Evolutionary conservation across 192 early-diverging fungal genomes (phyloP).

Genomic region (Phlyctochytrium planicorne): DNA sequence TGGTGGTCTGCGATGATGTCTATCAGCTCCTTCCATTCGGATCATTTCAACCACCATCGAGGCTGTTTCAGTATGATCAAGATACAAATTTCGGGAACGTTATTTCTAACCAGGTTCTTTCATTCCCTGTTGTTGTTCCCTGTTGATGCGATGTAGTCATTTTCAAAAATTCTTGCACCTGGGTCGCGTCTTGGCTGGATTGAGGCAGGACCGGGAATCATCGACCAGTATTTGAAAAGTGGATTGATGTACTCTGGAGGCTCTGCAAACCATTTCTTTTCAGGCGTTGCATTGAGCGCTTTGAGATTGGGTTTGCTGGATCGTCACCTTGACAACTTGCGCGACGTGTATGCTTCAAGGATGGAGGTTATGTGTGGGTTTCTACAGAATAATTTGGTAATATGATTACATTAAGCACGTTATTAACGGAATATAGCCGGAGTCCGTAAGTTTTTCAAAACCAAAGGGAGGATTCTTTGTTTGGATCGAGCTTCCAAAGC

Average conservation of each 20-base stretch:
- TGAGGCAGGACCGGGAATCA: slow-evolving; percentile 30
- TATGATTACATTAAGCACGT: not conserved
- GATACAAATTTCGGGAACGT: slow-evolving; percentile 28
- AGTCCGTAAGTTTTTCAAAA: slow-evolving; percentile 5
- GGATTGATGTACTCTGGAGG: slow-evolving; percentile 37
- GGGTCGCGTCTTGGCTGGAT: slow-evolving; percentile 49
- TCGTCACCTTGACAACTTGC: slow-evolving; percentile 21
- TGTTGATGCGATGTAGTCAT: too few species aligned
- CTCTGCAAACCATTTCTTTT: slow-evolving; percentile 29
- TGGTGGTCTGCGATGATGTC: slow-evolving; percentile 52
- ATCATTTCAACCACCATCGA: not conserved
- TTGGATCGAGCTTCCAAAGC: slow-evolving; percentile 32
- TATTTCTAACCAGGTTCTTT: slow-evolving; percentile 53
- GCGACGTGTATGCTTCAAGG: slow-evolving; percentile 18
- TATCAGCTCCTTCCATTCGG: slow-evolving; percentile 37
- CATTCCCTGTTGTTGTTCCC: too few species aligned
- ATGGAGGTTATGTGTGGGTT: slow-evolving; percentile 15
- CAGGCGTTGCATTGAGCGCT: slow-evolving; percentile 7
- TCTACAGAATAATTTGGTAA: slow-evolving; percentile 19
- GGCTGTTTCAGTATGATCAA: slow-evolving; percentile 25
- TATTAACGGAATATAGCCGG: slow-evolving; percentile 5
- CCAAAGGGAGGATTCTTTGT: slow-evolving; percentile 48
- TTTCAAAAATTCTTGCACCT: slow-evolving; percentile 43
- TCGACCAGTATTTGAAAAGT: slow-evolving; percentile 11
- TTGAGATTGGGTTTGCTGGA: slow-evolving; percentile 17